phyloP scores from a whole-genome alignment of 345 rosid genomes.

The Mangifera indica region DNA sequence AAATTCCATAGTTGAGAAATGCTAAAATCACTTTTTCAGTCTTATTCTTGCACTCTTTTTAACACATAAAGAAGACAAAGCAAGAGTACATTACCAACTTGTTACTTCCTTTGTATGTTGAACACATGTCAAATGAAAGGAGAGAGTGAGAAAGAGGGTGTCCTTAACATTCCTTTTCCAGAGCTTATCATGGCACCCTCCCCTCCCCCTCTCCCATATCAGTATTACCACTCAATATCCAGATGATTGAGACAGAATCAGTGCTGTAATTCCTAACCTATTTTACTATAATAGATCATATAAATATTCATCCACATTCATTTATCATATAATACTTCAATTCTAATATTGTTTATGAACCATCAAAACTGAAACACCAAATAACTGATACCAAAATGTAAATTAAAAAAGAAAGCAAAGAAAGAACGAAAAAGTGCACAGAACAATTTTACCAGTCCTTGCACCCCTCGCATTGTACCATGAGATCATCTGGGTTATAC shows the following conservation, averaged over 20 bases:
- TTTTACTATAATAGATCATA: too few species aligned
- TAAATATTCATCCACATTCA: too few species aligned
- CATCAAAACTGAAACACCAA: neutral
- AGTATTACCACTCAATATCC: neutral
- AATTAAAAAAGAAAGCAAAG: neutral
- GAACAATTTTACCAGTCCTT: conserved; percentile 69
- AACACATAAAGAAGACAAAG: too few species aligned
- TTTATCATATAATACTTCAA: neutral
- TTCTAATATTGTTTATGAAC: neutral
- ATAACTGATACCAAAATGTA: neutral
- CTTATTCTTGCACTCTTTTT: too few species aligned
- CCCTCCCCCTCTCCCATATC: neutral
- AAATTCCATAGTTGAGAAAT: neutral
- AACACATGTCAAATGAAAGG: too few species aligned
- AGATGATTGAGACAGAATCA: neutral
- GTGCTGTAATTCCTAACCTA: neutral
- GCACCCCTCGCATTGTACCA: conserved; percentile 94
- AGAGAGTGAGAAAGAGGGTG: too few species aligned
- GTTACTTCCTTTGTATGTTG: too few species aligned
- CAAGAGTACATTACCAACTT: too few species aligned
- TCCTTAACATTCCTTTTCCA: too few species aligned
- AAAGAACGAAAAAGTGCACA: neutral
- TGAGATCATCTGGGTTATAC: conserved; percentile 84
- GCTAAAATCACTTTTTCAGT: too few species aligned
- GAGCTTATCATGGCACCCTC: neutral